phyloP scores from a whole-genome alignment of 2,329 filamentous ascomycete genomes.

The Aspergillus floridensis region DNA sequence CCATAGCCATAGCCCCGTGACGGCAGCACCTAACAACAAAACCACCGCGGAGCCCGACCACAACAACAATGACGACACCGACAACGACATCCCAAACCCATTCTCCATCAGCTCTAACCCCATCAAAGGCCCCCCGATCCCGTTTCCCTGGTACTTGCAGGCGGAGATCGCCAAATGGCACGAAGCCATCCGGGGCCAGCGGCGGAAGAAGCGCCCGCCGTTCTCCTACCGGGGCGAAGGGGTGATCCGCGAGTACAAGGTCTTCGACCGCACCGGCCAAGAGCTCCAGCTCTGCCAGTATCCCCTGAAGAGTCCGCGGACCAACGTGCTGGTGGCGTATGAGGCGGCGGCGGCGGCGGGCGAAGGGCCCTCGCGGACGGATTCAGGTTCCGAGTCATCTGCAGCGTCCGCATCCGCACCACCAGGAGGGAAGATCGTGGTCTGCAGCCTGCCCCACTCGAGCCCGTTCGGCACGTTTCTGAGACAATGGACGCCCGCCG shows the following conservation, averaged over 20 bases:
- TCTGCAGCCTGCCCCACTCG: not conserved
- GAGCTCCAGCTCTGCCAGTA: not conserved
- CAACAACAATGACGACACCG: not conserved
- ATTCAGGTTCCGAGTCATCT: too few relatives aligned
- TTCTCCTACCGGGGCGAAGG: not conserved
- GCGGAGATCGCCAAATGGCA: not conserved
- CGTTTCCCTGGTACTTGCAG: not conserved
- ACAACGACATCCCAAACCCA: not conserved
- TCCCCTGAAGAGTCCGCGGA: not conserved
- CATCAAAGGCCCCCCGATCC: not conserved
- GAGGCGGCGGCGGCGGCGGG: not conserved
- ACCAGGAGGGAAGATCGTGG: slow-evolving; percentile 1
- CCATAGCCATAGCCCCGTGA: too few relatives aligned
- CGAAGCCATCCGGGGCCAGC: not conserved
- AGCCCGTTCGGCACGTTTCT: slow-evolving; percentile 9
- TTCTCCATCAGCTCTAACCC: not conserved
- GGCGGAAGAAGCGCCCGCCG: not conserved
- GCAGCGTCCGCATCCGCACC: too few relatives aligned
- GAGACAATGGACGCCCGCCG: slow-evolving; percentile 11
- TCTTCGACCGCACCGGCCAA: not conserved
- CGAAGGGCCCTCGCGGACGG: too few relatives aligned
- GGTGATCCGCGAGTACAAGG: not conserved
- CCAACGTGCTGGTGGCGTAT: slow-evolving; percentile 10
- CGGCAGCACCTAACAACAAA: too few relatives aligned
- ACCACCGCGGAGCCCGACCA: not conserved